Evolutionary conservation across 805 yeast species (phyloP).

Genomic region (Candida pseudoglaebosa): DNA sequence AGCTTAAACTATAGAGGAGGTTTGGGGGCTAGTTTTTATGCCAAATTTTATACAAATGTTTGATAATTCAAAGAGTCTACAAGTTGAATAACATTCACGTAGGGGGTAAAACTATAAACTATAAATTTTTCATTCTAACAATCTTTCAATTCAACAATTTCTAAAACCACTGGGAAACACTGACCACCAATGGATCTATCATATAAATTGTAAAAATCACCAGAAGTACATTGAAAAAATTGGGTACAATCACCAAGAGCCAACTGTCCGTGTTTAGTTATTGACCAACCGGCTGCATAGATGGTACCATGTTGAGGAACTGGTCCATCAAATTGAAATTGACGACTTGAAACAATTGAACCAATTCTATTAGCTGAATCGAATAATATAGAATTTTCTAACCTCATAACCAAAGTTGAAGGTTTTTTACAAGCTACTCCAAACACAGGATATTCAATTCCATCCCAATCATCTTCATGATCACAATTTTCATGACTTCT

Average conservation of each 20-base stretch:
- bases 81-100: not conserved
- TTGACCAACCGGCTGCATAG: constrained; percentile 38
- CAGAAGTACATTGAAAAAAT: constrained; percentile 39
- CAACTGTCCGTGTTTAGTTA: constrained; percentile 29
- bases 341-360: constrained; percentile 33
- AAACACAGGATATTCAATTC: constrained; percentile 19
- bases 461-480: constrained; percentile 8
- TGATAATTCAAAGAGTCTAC: not conserved
- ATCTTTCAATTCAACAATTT: constrained; percentile 32
- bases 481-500: constrained; percentile 7
- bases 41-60: not conserved
- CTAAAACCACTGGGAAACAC: constrained; percentile 34
- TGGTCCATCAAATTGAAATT: constrained; percentile 42
- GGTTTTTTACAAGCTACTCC: constrained; percentile 26
- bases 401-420: constrained; percentile 24
- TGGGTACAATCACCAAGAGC: constrained; percentile 27
- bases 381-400: constrained; percentile 26
- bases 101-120: not conserved
- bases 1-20: too few species aligned
- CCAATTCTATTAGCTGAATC: constrained; percentile 33
- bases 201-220: constrained; percentile 36
- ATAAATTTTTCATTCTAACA: constrained; percentile 14
- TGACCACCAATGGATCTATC: constrained; percentile 29
- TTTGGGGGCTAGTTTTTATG: too few species aligned
- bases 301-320: constrained; percentile 36